Evolutionary conservation across 1,284 basidiomycete species (phyloP), one percentile per base, ranked within the genome.

Genomic region (Neonothopanus nambi): DNA sequence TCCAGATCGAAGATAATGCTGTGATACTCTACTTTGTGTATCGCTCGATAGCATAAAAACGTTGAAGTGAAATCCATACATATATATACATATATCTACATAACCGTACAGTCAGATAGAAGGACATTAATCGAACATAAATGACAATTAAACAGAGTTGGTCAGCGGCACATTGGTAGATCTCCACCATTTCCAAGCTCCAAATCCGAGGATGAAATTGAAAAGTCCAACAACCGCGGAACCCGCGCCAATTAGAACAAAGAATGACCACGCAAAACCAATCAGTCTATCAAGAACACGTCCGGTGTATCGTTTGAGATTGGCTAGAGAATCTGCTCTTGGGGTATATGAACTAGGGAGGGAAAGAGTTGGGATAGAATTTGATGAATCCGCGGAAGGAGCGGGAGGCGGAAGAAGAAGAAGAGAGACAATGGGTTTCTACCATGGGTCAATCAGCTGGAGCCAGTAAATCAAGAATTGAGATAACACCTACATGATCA

Each of bases 201-300:
- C 73, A 18, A 82, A 60, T n/a, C 82, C 80, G 23, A 91, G 62
- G 37, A 87, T 56, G 60, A 86, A 82, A 64, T 90, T 91, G 59
- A 85, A 81, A 35, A 87, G 56, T 0, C 89, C 89, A 50, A 90
- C 64, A 15, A 74, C 65, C 2, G 78, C 74, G 26, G 84, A 87
- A 43, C 91, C 91, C 11, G 87, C 84, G n/a, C 93, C 93, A 15
- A 91, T 66, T 28, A 89, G 57, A 42, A 84, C 77, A 52, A 93
- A 68, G 12, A 86, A 45, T 76, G 82, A 89, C 92, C 93, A 94
- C 20, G 78, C 64, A 56, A 84, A 76, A 3, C 93, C 93, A 50
- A 95, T 68, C 40, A 86, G 57, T 42, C 90, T 81, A 65, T 93
- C 93, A 48, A 93, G 70, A 1, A 68, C 61, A 33, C 82, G 77